Evolutionary conservation across 2,329 filamentous ascomycete species (phyloP).

Genomic region (Onygenales sp.): DNA sequence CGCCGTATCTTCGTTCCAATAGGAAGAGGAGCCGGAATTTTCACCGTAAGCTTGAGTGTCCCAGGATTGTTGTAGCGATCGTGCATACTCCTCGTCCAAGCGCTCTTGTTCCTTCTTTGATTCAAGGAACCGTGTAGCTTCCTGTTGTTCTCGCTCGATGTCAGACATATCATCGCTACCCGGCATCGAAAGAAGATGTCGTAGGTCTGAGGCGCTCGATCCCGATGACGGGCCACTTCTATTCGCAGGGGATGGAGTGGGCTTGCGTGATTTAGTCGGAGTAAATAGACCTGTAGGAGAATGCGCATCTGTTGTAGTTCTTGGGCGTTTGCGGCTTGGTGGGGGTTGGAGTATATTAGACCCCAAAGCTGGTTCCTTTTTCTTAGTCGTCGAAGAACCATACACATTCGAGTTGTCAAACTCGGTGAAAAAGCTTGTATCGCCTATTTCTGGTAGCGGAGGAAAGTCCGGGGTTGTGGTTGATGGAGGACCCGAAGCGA

Average conservation of each 20-base stretch:
- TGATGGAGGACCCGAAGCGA: background rate
- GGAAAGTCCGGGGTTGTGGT: background rate
- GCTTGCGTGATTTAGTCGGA: constrained; percentile 1
- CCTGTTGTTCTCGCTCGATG: constrained; percentile 21
- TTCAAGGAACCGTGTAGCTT: constrained; percentile 23
- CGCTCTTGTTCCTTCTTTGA: constrained; percentile 24
- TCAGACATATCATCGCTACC: constrained; percentile 16
- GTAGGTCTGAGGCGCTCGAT: constrained; percentile 9
- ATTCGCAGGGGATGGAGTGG: background rate
- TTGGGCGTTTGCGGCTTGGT: background rate
- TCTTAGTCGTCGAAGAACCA: background rate
- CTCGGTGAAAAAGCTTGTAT: background rate
- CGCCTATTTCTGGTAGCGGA: background rate
- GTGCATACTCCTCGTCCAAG: constrained; percentile 29
- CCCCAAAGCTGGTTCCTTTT: background rate
- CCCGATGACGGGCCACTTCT: background rate
- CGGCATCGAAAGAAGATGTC: constrained; percentile 18
- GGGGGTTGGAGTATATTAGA: background rate
- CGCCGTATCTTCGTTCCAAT: background rate
- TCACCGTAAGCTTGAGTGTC: constrained; percentile 8
- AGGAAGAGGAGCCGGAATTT: background rate
- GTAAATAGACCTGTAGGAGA: background rate
- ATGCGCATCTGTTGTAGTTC: background rate
- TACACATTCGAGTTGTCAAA: background rate
- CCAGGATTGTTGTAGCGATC: constrained; percentile 24